Percentiles rank a stretch among this genome's conserved stretches.
Conservation (phyloP, 2,329 filamentous ascomycete genomes). For the Pseudopithomyces chartarum region DNA sequence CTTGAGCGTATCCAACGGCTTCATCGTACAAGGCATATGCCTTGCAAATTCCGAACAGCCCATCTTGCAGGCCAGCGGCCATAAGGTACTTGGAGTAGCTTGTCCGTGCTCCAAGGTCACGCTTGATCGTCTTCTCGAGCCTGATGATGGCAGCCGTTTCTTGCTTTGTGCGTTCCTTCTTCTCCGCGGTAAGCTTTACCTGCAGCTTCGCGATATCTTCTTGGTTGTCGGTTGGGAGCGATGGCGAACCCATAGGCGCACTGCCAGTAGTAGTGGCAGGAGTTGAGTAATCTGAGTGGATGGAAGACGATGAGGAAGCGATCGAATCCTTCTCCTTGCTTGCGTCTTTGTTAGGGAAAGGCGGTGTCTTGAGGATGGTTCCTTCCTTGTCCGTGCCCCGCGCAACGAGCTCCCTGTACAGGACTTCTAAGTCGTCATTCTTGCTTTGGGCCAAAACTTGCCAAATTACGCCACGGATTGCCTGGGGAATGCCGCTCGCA, state of each 20-base stretch:
- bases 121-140: constrained; percentile 88
- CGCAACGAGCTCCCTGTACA: constrained; percentile 81
- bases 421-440: constrained; percentile 82
- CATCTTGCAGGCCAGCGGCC: constrained; percentile 88
- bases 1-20: constrained; percentile 93
- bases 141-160: constrained; percentile 75
- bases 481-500: constrained; percentile 88
- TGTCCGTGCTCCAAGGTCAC: constrained; percentile 88
- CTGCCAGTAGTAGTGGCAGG: constrained; percentile 59
- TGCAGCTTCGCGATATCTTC: constrained; percentile 71
- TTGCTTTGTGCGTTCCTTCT: constrained; percentile 78
- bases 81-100: constrained; percentile 97
- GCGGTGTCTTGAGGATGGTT: constrained; percentile 29
- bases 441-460: constrained; percentile 96
- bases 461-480: constrained; percentile 98
- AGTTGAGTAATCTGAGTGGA: constrained; percentile 77
- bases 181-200: constrained; percentile 66
- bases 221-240: constrained; percentile 58
- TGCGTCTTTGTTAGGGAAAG: constrained; percentile 25
- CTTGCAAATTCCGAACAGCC: constrained; percentile 94
- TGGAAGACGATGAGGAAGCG: constrained; percentile 80
- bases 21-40: constrained; percentile 96
- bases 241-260: constrained; percentile 52
- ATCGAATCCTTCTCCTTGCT: constrained; percentile 70
- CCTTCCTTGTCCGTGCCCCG: constrained; percentile 80